Conservation (phyloP, 768 basidiomycete genomes). For the Tulasnella sp. region DNA sequence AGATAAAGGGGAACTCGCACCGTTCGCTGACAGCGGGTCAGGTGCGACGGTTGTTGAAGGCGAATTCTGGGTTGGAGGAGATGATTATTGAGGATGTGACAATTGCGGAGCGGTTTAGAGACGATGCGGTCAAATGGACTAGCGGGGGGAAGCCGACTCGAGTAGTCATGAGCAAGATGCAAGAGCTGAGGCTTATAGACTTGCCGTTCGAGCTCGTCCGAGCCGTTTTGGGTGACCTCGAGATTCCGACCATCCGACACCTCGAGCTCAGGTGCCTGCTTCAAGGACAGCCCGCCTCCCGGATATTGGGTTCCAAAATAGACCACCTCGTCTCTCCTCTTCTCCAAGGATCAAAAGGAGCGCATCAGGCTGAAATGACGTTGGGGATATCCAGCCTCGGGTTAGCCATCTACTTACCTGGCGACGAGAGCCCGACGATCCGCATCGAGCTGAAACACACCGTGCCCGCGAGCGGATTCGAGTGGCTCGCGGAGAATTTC, state of each 20-base stretch:
- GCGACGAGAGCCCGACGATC: not conserved
- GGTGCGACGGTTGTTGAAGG: not conserved
- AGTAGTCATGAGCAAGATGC: not conserved
- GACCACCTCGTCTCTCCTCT: not conserved
- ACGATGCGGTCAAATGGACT: not conserved
- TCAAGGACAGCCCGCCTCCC: not conserved
- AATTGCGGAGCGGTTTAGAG: not conserved
- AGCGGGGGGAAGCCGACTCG: not conserved
- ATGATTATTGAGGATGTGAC: not conserved
- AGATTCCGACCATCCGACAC: not conserved
- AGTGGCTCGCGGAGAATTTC: not conserved
- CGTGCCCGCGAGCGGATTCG: not conserved
- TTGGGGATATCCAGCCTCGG: not conserved
- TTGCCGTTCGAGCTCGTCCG: not conserved
- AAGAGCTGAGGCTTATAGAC: not conserved
- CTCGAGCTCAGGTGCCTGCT: not conserved
- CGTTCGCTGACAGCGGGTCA: not conserved
- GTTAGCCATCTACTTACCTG: not conserved
- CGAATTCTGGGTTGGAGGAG: not conserved
- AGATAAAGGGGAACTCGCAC: not conserved
- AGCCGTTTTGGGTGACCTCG: not conserved
- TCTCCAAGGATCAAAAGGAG: not conserved
- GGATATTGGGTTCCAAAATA: not conserved
- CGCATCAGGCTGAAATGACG: not conserved
- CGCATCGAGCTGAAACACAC: not conserved